These are phyloP conservation scores for Clonostachys solani DNA, from an alignment of 2,329 filamentous ascomycete genomes.

Conservation along the genomic window DNA sequence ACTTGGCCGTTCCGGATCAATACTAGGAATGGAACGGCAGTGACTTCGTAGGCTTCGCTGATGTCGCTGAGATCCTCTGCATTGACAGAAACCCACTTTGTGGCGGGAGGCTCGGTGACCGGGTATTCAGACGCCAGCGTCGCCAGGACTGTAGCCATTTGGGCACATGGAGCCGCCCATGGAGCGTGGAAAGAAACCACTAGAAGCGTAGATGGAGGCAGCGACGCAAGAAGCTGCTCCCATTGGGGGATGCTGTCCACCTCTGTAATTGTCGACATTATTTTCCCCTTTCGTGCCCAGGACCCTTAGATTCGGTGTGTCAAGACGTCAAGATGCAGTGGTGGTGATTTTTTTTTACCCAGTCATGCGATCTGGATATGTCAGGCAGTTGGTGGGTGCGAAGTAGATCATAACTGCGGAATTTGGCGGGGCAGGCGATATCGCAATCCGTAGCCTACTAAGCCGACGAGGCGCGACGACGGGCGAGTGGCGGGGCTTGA, in stretches of 20 bases:
- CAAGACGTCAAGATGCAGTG: background rate
- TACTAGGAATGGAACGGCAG: constrained; percentile 88
- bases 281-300: constrained; percentile 7
- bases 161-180: constrained; percentile 93
- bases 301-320: background rate
- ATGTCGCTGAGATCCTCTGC: constrained; percentile 92
- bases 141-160: constrained; percentile 84
- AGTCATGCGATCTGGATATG: background rate
- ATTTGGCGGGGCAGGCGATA: constrained; percentile 2
- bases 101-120: constrained; percentile 56
- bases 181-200: constrained; percentile 94
- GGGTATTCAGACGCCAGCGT: constrained; percentile 86
- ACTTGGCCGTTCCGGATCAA: constrained; percentile 72
- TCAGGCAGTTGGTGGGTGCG: no score
- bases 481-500: background rate
- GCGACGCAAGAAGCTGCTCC: constrained; percentile 59
- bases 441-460: no score
- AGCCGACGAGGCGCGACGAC: no score
- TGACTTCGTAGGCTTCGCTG: constrained; percentile 89
- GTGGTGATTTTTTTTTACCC: background rate
- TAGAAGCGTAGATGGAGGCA: constrained; percentile 68
- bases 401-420: background rate
- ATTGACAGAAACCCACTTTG: constrained; percentile 86
- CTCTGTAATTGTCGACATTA: constrained; percentile 78
- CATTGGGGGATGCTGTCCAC: constrained; percentile 73